These are phyloP conservation scores for Podospora fimiseda DNA, from an alignment of 495 filamentous ascomycete species.

Conservation along the genomic window DNA sequence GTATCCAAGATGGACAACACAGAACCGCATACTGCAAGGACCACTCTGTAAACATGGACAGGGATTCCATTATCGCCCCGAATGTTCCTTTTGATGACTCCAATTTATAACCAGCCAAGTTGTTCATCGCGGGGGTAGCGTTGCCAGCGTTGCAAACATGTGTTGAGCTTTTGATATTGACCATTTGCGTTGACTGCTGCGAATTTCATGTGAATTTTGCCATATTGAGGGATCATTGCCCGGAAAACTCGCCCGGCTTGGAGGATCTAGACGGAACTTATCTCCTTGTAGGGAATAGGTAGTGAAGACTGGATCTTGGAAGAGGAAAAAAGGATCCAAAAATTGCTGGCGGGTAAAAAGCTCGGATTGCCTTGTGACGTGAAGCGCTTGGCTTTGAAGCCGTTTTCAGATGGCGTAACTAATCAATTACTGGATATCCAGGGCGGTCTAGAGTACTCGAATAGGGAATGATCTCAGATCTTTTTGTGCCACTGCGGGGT, in stretches of 20 bases:
- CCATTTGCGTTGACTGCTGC: too few species aligned
- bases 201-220: not conserved
- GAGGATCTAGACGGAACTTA: not conserved
- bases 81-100: too few species aligned
- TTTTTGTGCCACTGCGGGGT: constrained; percentile 31
- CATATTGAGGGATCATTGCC: not conserved
- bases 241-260: not conserved
- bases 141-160: not conserved
- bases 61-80: too few species aligned
- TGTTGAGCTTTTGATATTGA: too few species aligned
- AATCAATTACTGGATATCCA: constrained; percentile 15
- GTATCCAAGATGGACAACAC: not conserved
- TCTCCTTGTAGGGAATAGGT: not conserved
- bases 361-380: constrained; percentile 13
- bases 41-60: too few species aligned
- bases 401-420: constrained; percentile 9
- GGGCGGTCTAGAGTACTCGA: constrained; percentile 8
- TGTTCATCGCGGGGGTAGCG: not conserved
- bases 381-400: constrained; percentile 3
- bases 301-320: not conserved
- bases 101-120: too few species aligned
- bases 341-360: constrained; percentile 7
- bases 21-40: not conserved
- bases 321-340: not conserved
- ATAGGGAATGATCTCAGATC: not conserved